Conservation (phyloP, 441 rosid species). For the Adansonia gregorii region DNA sequence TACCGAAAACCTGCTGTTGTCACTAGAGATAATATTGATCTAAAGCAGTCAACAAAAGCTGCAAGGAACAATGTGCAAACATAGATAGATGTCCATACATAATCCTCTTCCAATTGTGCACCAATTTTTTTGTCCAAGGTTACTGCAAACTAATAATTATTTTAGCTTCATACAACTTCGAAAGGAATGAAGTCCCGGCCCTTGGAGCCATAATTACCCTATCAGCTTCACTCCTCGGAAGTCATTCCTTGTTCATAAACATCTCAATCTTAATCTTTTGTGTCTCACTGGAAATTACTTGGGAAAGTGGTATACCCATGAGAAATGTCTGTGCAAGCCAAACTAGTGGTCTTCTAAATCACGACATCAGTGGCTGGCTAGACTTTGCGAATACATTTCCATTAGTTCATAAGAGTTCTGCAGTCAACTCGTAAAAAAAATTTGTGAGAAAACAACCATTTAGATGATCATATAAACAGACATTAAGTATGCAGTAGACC, state of each 20-base stretch:
- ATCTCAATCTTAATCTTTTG: conserved; percentile 56
- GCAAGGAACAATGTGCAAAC: conserved; percentile 46
- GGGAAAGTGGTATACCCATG: conserved; percentile 56
- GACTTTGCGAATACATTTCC: conserved; percentile 56
- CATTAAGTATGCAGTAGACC: too few relatives aligned
- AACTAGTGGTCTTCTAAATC: conserved; percentile 62
- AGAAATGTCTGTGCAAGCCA: conserved; percentile 55
- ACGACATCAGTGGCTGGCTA: conserved; percentile 74
- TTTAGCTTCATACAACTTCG: conserved; percentile 71
- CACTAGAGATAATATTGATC: conserved; percentile 47
- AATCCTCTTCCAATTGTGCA: conserved; percentile 85
- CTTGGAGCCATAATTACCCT: conserved; percentile 63
- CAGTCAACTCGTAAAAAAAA: conserved; percentile 50
- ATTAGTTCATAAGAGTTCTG: conserved; percentile 55
- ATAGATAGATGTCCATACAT: conserved; percentile 61
- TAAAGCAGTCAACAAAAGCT: conserved; percentile 44
- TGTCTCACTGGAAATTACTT: conserved; percentile 68
- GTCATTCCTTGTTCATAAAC: conserved; percentile 53
- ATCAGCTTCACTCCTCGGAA: conserved; percentile 58
- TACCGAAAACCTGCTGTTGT: conserved; percentile 1
- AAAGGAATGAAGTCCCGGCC: conserved; percentile 53
- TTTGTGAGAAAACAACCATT: not conserved
- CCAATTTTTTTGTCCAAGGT: conserved; percentile 62
- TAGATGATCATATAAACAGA: too few relatives aligned
- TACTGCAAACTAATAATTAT: conserved; percentile 53